phyloP scores from a whole-genome alignment of 1,284 basidiomycete species.

The Boletus holoroseus region DNA sequence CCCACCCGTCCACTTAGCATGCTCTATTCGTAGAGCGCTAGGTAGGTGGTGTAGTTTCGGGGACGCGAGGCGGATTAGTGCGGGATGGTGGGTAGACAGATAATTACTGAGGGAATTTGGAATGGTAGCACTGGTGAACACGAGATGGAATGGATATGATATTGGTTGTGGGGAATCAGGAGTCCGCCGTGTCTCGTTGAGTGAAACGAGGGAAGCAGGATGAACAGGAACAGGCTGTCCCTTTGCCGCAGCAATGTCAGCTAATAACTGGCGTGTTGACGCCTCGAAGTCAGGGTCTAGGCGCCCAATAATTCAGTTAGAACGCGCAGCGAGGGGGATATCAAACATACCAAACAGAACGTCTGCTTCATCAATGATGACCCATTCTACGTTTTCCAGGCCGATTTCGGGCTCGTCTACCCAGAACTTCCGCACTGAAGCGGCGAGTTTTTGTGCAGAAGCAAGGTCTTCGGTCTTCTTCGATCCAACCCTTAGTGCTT shows the following conservation, averaged over 20 bases:
- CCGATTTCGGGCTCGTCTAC: conserved; percentile 50
- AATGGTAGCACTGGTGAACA: conserved; percentile 85
- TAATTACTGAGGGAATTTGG: conserved; percentile 69
- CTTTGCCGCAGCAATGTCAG: conserved; percentile 62
- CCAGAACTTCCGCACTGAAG: conserved; percentile 27
- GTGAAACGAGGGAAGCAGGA: conserved; percentile 20
- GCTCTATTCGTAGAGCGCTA: conserved; percentile 60
- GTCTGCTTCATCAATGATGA: conserved; percentile 85
- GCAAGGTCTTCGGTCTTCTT: conserved; percentile 21
- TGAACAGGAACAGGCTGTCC: conserved; percentile 41
- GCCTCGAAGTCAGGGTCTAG: conserved; percentile 71
- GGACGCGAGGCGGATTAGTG: conserved; percentile 64
- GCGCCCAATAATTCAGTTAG: neutral
- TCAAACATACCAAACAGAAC: conserved; percentile 68
- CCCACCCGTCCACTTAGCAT: conserved; percentile 71
- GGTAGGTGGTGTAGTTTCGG: conserved; percentile 78
- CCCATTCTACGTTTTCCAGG: conserved; percentile 71
- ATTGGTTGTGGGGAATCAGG: conserved; percentile 26
- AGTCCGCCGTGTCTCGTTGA: conserved; percentile 13
- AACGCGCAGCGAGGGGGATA: neutral
- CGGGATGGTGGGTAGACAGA: conserved; percentile 57
- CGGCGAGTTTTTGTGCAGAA: conserved; percentile 30
- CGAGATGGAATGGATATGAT: conserved; percentile 68
- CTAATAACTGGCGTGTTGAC: conserved; percentile 61
- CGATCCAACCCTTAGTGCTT: conserved; percentile 22